phyloP scores from a whole-genome alignment of 352 stramenopile genomes.

The Phytophthora meadii region DNA sequence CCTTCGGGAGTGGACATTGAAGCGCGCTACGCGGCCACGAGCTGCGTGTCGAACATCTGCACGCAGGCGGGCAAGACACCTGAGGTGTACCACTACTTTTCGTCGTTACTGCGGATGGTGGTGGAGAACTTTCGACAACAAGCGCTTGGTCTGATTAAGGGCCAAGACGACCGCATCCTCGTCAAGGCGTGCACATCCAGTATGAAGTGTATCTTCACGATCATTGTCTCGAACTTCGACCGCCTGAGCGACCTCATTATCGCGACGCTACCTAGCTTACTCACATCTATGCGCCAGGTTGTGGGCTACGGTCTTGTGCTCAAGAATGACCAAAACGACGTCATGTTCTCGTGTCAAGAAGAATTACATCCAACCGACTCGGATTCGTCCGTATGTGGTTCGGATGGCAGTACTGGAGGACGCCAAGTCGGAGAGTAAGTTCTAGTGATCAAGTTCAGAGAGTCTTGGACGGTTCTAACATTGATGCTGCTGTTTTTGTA shows the following conservation, averaged over 20 bases:
- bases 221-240: slow-evolving; percentile 76
- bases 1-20: slow-evolving; percentile 84
- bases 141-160: slow-evolving; percentile 63
- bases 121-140: slow-evolving; percentile 90
- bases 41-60: slow-evolving; percentile 84
- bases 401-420: slow-evolving; percentile 47
- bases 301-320: slow-evolving; percentile 72
- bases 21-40: slow-evolving; percentile 86
- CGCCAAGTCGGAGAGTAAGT: slow-evolving; percentile 62
- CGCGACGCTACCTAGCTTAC: slow-evolving; percentile 58
- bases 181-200: slow-evolving; percentile 87
- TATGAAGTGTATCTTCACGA: slow-evolving; percentile 89
- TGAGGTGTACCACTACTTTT: slow-evolving; percentile 74
- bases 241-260: slow-evolving; percentile 67
- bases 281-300: slow-evolving; percentile 85
- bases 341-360: slow-evolving; percentile 63
- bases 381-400: slow-evolving; percentile 78
- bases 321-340: slow-evolving; percentile 55
- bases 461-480: neutral
- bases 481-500: slow-evolving; percentile 22
- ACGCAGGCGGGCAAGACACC: slow-evolving; percentile 72
- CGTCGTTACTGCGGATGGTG: slow-evolving; percentile 78
- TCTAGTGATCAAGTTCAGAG: neutral
- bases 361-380: slow-evolving; percentile 72
- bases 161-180: slow-evolving; percentile 77